Conservation (phyloP, 2,329 filamentous ascomycete genomes). For the Lecanicillium sp. region DNA sequence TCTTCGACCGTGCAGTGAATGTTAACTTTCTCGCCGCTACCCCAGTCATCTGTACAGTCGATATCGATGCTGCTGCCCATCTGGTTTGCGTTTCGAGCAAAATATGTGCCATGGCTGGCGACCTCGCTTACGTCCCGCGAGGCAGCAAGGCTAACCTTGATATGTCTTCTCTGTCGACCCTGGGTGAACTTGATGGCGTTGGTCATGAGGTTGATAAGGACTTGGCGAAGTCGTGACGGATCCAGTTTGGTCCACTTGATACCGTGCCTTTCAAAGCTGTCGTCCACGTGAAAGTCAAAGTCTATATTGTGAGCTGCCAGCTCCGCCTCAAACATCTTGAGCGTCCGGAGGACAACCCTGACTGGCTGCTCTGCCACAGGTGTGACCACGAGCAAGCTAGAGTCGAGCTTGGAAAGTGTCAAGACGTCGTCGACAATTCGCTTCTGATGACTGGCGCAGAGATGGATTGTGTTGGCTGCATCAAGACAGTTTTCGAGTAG, state of each 20-base stretch:
- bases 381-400: conserved; percentile 62
- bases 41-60: conserved; percentile 60
- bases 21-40: conserved; percentile 62
- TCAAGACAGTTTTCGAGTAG: conserved; percentile 56
- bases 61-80: conserved; percentile 33
- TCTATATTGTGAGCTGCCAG: conserved; percentile 65
- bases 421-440: conserved; percentile 63
- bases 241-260: conserved; percentile 71
- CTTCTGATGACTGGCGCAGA: conserved; percentile 76
- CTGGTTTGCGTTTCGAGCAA: conserved; percentile 38
- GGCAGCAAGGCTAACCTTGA: conserved; percentile 60
- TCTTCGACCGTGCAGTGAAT: conserved; percentile 68
- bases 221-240: conserved; percentile 66
- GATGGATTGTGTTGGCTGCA: conserved; percentile 72
- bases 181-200: conserved; percentile 62
- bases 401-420: conserved; percentile 64
- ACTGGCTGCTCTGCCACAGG: conserved; percentile 65
- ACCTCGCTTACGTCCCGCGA: conserved; percentile 45
- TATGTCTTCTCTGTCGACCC: conserved; percentile 51
- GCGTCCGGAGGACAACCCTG: conserved; percentile 58
- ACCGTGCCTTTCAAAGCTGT: conserved; percentile 57
- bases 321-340: conserved; percentile 77
- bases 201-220: conserved; percentile 69
- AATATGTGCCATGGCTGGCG: conserved; percentile 37
- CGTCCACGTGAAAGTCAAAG: conserved; percentile 62